Evolutionary conservation across 331 rosid genomes (phyloP), one percentile per base, ranked within the genome.

Genomic region (Acacia concinna): DNA sequence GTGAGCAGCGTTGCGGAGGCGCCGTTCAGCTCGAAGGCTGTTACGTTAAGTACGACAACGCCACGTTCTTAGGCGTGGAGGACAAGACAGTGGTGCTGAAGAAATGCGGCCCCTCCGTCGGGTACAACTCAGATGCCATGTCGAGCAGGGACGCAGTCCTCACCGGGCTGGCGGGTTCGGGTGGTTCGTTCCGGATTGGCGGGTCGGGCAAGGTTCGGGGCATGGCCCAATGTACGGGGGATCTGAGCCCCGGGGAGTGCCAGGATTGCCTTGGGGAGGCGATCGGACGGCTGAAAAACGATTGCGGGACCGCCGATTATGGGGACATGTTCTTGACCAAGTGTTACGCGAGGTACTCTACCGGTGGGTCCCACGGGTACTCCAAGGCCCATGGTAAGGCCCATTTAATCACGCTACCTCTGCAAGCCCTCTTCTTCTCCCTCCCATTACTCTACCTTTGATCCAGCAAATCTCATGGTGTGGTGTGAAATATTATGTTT

Each of bases 311-410:
- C 0, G 93, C 89, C 0, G 90, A 73, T 41, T 85, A 57, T 25
- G 98, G 97, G 6, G 98, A 94, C 14, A 84, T 94, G 92, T 94
- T 90, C 76, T 67, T 94, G 80, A 92, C 71, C 7, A 92, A 90
- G 89, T 95, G 99, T 59, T 84, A 90, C 34, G 92, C 89, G 0
- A 82, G 94, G 82, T 95, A 87, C 84, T 86, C 91, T 0, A 88
- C 91, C 0, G 86, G 47, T 66, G 94, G 91, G 43, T 80, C 87
- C n/a, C 90, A 85, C 12, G 70, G 27, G 4, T 81, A 73, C 84
- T 65, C 89, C 65, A 87, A 85, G 37, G 76, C 80, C 75, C 95
- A 88, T 38, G 94, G 97, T 93, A 84, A 89, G 71, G 65, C 85
- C 74, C 78, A 43, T 69, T 49, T 43, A 13, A 64, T 34, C 43